Percentiles rank a stretch among this genome's conserved stretches.
These are phyloP conservation scores for Haplosporangium gracile DNA, from an alignment of 192 early-diverging fungal genomes.

Conservation along the genomic window DNA sequence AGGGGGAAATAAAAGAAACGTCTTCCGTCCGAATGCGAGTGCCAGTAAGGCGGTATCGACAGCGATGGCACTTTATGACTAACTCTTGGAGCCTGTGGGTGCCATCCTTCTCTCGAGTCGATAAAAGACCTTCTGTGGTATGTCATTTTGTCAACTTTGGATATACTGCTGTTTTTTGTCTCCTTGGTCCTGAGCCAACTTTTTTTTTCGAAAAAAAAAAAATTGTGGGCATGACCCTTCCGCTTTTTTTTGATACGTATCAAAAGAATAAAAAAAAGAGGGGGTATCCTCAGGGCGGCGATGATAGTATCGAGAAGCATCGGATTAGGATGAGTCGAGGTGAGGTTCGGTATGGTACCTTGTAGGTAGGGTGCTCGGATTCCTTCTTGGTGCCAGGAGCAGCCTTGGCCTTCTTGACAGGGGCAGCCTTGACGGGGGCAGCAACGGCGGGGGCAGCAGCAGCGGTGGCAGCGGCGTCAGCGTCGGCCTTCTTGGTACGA, in stretches of 20 bases:
- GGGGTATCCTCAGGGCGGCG: neutral
- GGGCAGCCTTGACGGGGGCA: conserved; percentile 14
- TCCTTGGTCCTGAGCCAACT: conserved; percentile 38
- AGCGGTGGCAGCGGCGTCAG: conserved; percentile 31
- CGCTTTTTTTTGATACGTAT: neutral
- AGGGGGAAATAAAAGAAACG: neutral
- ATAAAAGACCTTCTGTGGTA: too few species aligned
- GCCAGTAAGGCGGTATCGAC: neutral
- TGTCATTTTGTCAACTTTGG: conserved; percentile 1
- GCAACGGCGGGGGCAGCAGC: conserved; percentile 18
- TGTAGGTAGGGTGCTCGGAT: conserved; percentile 52
- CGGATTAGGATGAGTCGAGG: neutral
- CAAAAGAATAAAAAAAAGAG: neutral
- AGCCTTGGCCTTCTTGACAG: conserved; percentile 45
- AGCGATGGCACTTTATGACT: neutral
- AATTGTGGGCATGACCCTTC: conserved; percentile 6
- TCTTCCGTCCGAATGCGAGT: neutral
- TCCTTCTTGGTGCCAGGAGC: conserved; percentile 46
- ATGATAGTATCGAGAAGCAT: neutral
- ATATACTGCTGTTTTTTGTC: neutral
- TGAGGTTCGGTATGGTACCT: conserved; percentile 22
- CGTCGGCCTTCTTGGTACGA: conserved; percentile 26
- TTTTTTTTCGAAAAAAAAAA: conserved; percentile 26
- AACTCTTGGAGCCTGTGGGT: neutral
- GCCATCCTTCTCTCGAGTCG: neutral